Conservation (phyloP, 495 filamentous ascomycete species). For the Aspergillus saccharolyticus region DNA sequence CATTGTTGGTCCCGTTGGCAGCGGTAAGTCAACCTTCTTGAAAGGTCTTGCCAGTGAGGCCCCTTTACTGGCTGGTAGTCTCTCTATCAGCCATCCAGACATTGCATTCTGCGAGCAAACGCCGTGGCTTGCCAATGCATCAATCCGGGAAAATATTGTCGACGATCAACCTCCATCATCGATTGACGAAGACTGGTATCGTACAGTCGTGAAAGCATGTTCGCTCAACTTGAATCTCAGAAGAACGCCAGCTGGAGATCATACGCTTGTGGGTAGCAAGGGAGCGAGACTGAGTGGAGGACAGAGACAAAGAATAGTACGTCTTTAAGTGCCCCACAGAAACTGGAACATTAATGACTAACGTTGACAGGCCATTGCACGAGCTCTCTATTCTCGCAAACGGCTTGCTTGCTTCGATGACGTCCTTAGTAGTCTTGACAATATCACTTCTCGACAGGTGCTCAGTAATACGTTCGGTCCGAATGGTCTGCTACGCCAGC, state of each 20-base stretch:
- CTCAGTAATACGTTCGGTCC: slow-evolving; percentile 43
- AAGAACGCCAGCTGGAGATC: too few species aligned
- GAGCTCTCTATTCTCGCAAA: slow-evolving; percentile 42
- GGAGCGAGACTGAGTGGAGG: too few species aligned
- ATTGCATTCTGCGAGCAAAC: slow-evolving; percentile 38
- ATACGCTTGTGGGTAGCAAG: too few species aligned
- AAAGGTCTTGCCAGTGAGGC: slow-evolving; percentile 24
- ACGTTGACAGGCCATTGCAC: slow-evolving; percentile 29
- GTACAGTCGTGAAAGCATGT: too few species aligned
- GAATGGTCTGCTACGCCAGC: slow-evolving; percentile 36
- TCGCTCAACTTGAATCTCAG: too few species aligned
- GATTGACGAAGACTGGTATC: too few species aligned
- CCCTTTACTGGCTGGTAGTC: slow-evolving; percentile 9
- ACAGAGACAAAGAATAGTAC: too few species aligned
- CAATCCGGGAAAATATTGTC: slow-evolving; percentile 34
- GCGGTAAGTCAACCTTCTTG: slow-evolving; percentile 39
- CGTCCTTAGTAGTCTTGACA: slow-evolving; percentile 47
- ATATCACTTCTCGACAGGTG: slow-evolving; percentile 41
- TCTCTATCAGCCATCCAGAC: slow-evolving; percentile 17
- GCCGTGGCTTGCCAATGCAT: slow-evolving; percentile 39
- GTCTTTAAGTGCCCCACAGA: too few species aligned
- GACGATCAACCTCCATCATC: slow-evolving; percentile 1
- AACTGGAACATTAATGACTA: too few species aligned
- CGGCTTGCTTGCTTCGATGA: slow-evolving; percentile 45
- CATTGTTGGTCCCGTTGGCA: slow-evolving; percentile 37